Base-by-base conservation (phyloP, 2,329 filamentous ascomycete genomes). In the Penicillium sp. region DNA sequence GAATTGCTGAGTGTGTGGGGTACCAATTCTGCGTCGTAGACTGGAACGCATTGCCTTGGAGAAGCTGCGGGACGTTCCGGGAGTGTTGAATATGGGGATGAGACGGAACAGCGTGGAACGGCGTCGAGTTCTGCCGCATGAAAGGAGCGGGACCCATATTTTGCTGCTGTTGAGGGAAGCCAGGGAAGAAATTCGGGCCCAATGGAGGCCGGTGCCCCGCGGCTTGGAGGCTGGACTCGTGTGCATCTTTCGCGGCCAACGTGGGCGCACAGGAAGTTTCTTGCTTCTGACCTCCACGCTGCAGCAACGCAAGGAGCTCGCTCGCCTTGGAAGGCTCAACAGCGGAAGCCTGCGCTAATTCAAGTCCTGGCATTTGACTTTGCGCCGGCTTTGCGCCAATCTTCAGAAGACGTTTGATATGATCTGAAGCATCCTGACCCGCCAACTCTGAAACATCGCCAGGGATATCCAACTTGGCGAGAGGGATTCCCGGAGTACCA, bases 271-370 rank as follows among this genome's bases (percentile, higher is more conserved):
- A 61, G 47, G 64, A 66, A 51, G 43, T 38, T 29, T 44, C 46
- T 33, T 58, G 61, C 57, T 70, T 54, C 54, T 64, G 59, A 3
- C 68, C 54, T 16, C 67, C 67, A 39, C 71, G 70, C 53, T 75
- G 72, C 35, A 86, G 70, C 55, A 86, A 72, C 13, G 79, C 76
- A 44, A 86, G 68, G 39, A 86, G 72, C 30, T 76, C 76, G 59
- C 76, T 78, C 0, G 76, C 74, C 51, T 76, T 74, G 8, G 68
- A 68, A 10, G 67, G 59, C 35, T 72, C 72, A 13, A 66, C 52
- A 16, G 58, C 52, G 33, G 60, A 39, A 35, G 60, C 46, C 34
- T 62, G 56, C 31, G 46, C 49, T 29, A 60, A 39, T 19, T 54
- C 53, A 5, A 46, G 34, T 41, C 52, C 28, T 22, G 52, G 53